Evolutionary conservation across 2,329 filamentous ascomycete genomes (phyloP).

Genomic region (Eurotiales sp.): DNA sequence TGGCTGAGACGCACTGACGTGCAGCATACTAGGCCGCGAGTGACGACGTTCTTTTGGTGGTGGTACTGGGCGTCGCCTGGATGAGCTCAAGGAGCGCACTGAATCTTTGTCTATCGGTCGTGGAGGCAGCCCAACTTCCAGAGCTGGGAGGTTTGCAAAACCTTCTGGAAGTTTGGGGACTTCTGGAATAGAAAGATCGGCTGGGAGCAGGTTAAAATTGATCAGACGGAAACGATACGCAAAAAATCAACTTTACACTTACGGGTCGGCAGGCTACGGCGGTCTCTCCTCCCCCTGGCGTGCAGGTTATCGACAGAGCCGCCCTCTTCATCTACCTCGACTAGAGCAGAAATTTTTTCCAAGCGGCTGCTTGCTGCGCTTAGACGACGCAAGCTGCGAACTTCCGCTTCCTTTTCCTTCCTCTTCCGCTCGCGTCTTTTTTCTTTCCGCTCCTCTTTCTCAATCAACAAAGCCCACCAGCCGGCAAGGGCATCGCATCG

Average conservation of each 20-base stretch:
- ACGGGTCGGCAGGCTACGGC: constrained; percentile 61
- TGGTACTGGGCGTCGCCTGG: constrained; percentile 70
- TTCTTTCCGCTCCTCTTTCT: constrained; percentile 91
- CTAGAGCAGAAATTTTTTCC: constrained; percentile 72
- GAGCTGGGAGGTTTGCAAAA: constrained; percentile 31
- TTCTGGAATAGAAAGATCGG: constrained; percentile 65
- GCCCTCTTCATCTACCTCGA: constrained; percentile 75
- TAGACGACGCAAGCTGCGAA: constrained; percentile 72
- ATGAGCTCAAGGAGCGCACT: constrained; percentile 71
- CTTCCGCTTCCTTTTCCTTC: constrained; percentile 77
- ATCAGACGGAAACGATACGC: too few species aligned
- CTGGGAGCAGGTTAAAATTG: constrained; percentile 28
- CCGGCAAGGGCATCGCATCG: constrained; percentile 86
- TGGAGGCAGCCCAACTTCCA: constrained; percentile 47
- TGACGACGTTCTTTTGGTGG: constrained; percentile 83
- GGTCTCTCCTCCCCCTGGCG: constrained; percentile 71
- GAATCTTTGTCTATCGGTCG: constrained; percentile 71
- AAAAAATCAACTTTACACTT: constrained; percentile 15
- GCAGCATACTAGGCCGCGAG: constrained; percentile 78
- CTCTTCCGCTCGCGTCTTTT: constrained; percentile 74
- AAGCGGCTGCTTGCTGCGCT: constrained; percentile 87
- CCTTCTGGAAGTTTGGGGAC: constrained; percentile 71
- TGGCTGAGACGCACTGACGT: constrained; percentile 70
- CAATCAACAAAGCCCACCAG: constrained; percentile 92
- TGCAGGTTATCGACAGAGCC: constrained; percentile 54